Base-by-base conservation (phyloP, 495 filamentous ascomycete genomes). In the Hyaloscypha bicolor region DNA sequence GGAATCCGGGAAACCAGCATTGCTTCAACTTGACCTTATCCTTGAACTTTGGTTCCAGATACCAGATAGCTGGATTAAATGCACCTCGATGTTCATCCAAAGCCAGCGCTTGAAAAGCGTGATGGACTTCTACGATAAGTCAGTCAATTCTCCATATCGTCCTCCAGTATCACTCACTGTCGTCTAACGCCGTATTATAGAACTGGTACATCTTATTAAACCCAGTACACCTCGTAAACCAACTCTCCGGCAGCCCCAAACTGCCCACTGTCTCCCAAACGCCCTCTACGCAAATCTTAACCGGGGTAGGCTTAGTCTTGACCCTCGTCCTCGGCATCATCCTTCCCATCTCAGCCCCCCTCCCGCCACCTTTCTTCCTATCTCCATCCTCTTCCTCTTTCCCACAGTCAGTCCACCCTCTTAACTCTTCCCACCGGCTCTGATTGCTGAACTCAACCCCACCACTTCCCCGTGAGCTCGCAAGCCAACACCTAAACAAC, bases 1-100 rank as follows among this genome's bases (percentile, higher is more conserved):
- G 90, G n/a, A 81, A 81, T 33, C 88, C 88, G 0, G 86, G 86
- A 69, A 92, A 91, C 89, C 89, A 92, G 57, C 88, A 86, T 73
- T 92, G 90, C 29, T 83, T 80, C n/a, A 91, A 79, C 64, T 76
- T 71, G 19, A 76, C 70, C 2, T 65, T 66, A 14, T 66, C 71
- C 6, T 75, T 74, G 63, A 79, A 76, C 86, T 86, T 91, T 33
- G 56, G 56, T 14, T 21, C n/a, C 1, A 57, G n/a, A 12, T 45
- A 52, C 66, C 66, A 68, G 21, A 68, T 30, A 2, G 60, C 37
- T 19, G 66, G 66, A 6, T 81, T 79, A 64, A 91, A 92, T 0
- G 87, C 82, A 6, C 78, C 76, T n/a, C 90, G 84, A 55, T 82
- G 78, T 74, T 92, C 90, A 69, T 92, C 88, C 2, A 92, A 76